These are phyloP conservation scores for Lanzia echinophila DNA, from an alignment of 2,329 filamentous ascomycete species.

Conservation along the genomic window DNA sequence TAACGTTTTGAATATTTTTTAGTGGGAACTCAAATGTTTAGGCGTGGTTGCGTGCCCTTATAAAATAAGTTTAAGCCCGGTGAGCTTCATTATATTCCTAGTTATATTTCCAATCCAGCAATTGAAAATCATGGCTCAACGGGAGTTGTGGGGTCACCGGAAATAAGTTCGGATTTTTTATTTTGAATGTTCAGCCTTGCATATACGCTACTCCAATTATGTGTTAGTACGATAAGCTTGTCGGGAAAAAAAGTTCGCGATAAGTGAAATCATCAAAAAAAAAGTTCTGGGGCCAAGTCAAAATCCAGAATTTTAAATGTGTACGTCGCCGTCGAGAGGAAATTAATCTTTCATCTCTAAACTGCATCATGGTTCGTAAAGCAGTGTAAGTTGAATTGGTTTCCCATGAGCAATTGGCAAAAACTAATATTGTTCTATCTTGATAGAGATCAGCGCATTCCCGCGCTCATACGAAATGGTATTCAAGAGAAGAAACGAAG, in stretches of 20 bases:
- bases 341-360: not conserved
- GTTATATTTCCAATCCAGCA: not conserved
- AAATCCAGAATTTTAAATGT: slow-evolving; percentile 7
- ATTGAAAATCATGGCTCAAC: no score
- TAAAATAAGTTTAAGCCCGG: no score
- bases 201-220: not conserved
- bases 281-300: slow-evolving; percentile 10
- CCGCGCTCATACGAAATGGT: slow-evolving; percentile 84
- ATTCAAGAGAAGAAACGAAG: slow-evolving; percentile 94
- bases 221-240: not conserved
- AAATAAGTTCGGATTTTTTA: no score
- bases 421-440: not conserved
- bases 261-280: slow-evolving; percentile 10
- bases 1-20: no score
- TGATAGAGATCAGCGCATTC: slow-evolving; percentile 77
- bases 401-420: not conserved
- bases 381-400: slow-evolving; percentile 24
- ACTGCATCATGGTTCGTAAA: slow-evolving; percentile 27
- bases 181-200: not conserved
- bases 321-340: slow-evolving; percentile 20
- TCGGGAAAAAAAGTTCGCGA: slow-evolving; percentile 10
- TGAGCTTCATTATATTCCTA: no score
- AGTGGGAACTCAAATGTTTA: no score
- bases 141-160: no score
- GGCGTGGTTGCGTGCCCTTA: no score